Conservation (phyloP, 2,329 filamentous ascomycete genomes). For the Paramyrothecium roridum region DNA sequence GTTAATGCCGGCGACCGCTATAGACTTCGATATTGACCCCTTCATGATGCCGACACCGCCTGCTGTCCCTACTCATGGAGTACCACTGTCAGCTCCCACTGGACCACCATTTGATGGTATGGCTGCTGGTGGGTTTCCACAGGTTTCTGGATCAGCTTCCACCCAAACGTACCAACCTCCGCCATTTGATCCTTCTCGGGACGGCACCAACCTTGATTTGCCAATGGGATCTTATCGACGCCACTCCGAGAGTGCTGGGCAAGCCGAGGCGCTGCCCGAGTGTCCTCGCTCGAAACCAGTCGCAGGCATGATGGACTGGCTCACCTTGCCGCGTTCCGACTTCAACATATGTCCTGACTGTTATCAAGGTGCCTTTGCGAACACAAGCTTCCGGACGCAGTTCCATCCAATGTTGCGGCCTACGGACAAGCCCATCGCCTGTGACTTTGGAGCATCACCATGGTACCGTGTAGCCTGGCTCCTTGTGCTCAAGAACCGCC, state of each 20-base stretch:
- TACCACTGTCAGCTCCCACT: slow-evolving; percentile 17
- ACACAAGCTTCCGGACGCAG: slow-evolving; percentile 63
- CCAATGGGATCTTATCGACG: slow-evolving; percentile 46
- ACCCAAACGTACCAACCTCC: slow-evolving; percentile 42
- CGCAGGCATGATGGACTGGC: slow-evolving; percentile 72
- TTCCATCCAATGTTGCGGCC: slow-evolving; percentile 60
- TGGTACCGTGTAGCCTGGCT: slow-evolving; percentile 88
- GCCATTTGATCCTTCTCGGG: slow-evolving; percentile 38
- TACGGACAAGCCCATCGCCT: slow-evolving; percentile 58
- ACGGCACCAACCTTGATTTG: slow-evolving; percentile 30
- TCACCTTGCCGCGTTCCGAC: slow-evolving; percentile 67
- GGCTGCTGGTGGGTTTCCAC: not conserved
- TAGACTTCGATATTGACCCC: slow-evolving; percentile 12
- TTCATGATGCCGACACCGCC: slow-evolving; percentile 12
- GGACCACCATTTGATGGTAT: slow-evolving; percentile 6
- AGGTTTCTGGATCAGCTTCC: slow-evolving; percentile 3
- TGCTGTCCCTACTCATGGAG: slow-evolving; percentile 17
- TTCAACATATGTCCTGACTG: slow-evolving; percentile 84
- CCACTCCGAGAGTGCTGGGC: slow-evolving; percentile 43
- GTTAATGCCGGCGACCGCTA: slow-evolving; percentile 16
- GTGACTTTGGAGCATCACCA: slow-evolving; percentile 72
- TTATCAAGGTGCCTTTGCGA: slow-evolving; percentile 65
- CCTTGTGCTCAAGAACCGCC: slow-evolving; percentile 68
- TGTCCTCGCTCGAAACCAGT: slow-evolving; percentile 66
- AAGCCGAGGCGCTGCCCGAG: slow-evolving; percentile 48